Conservation (phyloP, 257 asterid genomes). For the Petunia axillaris region DNA sequence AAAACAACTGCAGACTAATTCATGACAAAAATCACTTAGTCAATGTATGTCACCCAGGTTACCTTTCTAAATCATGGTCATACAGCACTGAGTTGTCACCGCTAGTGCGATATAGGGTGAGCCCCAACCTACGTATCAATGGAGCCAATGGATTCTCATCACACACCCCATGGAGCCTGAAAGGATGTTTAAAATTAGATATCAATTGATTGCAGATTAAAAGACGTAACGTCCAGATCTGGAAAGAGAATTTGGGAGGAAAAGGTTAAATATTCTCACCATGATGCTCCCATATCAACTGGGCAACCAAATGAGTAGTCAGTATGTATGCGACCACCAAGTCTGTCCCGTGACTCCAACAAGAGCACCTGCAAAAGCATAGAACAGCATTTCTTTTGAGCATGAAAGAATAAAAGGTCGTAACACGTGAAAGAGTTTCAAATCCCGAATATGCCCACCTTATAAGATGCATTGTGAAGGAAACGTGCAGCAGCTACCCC, state of each 20-base stretch:
- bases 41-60: slow-evolving; percentile 5
- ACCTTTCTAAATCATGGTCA: slow-evolving; percentile 99
- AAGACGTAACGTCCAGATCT: background rate
- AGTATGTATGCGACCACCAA: slow-evolving; percentile 94
- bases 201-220: background rate
- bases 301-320: slow-evolving; percentile 98
- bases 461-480: slow-evolving; percentile 84
- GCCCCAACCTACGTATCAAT: slow-evolving; percentile 84
- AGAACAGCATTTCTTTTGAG: background rate
- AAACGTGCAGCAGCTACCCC: slow-evolving; percentile 92
- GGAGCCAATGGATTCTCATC: slow-evolving; percentile 99
- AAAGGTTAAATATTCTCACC: slow-evolving; percentile 43
- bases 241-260: background rate
- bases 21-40: background rate
- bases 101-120: slow-evolving; percentile 85
- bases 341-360: slow-evolving; percentile 90
- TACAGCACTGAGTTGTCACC: slow-evolving; percentile 92
- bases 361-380: slow-evolving; percentile 63
- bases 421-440: background rate
- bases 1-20: background rate
- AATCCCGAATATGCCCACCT: slow-evolving; percentile 48
- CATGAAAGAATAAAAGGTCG: slow-evolving; percentile 2
- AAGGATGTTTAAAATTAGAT: background rate
- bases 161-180: slow-evolving; percentile 99
- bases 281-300: slow-evolving; percentile 99